Evolutionary conservation across 2,329 filamentous ascomycete genomes (phyloP).

Genomic region (Rhynchosporium agropyri): DNA sequence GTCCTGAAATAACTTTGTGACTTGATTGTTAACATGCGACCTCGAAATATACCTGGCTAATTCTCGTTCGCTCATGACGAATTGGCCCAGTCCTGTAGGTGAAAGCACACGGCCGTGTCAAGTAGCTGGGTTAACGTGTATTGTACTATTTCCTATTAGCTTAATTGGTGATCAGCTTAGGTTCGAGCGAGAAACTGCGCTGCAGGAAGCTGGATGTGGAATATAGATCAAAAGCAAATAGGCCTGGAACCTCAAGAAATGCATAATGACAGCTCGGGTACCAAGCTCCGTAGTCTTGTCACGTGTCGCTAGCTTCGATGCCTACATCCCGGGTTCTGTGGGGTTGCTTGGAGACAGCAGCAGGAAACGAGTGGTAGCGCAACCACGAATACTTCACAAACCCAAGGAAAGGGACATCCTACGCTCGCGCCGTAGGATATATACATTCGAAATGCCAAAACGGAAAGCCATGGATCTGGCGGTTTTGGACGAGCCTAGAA

Average conservation of each 20-base stretch:
- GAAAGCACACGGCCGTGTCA: conserved; percentile 24
- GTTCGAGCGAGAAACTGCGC: not conserved
- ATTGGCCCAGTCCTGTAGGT: conserved; percentile 15
- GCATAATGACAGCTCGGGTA: not conserved
- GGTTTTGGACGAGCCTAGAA: conserved; percentile 30
- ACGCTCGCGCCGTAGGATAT: not conserved
- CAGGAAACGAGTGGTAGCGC: conserved; percentile 10
- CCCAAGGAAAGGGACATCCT: not conserved
- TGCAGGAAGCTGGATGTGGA: conserved; percentile 6
- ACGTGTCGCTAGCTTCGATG: not conserved
- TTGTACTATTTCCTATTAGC: not conserved
- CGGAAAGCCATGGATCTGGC: conserved; percentile 36
- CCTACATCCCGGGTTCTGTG: not conserved
- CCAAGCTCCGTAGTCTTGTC: not conserved
- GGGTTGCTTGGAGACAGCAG: not conserved
- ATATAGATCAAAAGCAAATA: not conserved
- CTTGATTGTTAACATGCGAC: too few relatives aligned
- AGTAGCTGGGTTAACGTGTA: not conserved
- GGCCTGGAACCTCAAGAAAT: too few relatives aligned
- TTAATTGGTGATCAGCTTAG: not conserved
- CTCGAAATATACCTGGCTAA: too few relatives aligned
- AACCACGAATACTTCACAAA: conserved; percentile 3
- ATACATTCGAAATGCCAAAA: conserved; percentile 34
- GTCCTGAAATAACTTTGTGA: too few relatives aligned
- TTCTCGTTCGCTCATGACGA: too few relatives aligned